Evolutionary conservation across 495 filamentous ascomycete species (phyloP), one percentile per base, ranked within the genome.

Genomic region (Barbatosphaeria neglecta): DNA sequence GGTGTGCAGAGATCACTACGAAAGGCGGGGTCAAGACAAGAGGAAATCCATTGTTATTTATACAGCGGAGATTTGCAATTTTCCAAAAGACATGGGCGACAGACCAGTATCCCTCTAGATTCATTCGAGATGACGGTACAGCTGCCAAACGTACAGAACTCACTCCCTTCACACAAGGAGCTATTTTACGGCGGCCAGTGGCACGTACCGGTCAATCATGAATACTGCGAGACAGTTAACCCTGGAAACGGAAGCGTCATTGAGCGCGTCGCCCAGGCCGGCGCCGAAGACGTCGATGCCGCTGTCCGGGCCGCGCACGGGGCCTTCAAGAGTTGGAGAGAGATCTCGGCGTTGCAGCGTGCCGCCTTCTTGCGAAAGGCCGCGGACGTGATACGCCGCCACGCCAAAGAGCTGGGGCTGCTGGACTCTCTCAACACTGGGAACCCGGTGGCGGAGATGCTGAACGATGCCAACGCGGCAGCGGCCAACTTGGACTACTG

Each of bases 381-480:
- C 27, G 82, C 86, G 46, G 75, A 88, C 42, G 72, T 89, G 37
- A 76, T 89, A 52, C 84, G 88, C 74, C 67, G 78, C 61, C 75
- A 90, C 53, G 47, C 70, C 22, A 74, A 84, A 27, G 69, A 64
- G 20, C 67, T 90, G 28, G 75, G 82, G 23, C 70, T 81, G 22
- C 77, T 88, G 41, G 86, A 90, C 65, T 68, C 84, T 18, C 68
- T 89, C 16, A 85, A 93, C 56, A 90, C 90, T 56, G 87, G 86
- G 48, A 93, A 93, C 59, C 81, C 84, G 5, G 86, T 87, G 58
- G 59, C 60, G 16, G 80, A 83, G 39, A 72, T 84, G 5, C 57
- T 84, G 41, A 78, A 70, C 39, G 87, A 93, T 52, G 48, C 89
- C 11, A 66, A 58, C 0, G 84, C 87, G 53, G 80, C 83, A 43